Base-by-base conservation (phyloP, 2,329 filamentous ascomycete genomes). In the Nemania sp. region DNA sequence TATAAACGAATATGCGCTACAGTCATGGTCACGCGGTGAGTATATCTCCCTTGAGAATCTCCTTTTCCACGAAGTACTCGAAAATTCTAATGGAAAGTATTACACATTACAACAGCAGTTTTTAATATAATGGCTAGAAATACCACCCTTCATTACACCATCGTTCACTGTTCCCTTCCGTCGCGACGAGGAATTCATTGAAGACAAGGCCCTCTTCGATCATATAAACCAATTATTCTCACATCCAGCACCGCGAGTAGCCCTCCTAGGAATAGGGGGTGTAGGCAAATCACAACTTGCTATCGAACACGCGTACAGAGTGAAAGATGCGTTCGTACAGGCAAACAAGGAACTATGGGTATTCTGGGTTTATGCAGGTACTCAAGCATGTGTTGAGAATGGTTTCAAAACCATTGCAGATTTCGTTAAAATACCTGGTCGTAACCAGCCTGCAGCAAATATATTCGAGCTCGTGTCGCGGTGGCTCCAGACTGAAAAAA, bases 331-430 rank as follows among this genome's bases (percentile, higher is more conserved):
- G 1, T 53, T 49, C 10, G 29, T 1, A 13, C 22, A 52, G 18
- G n/a, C n/a, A 26, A 15, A 29, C 3, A 38, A 66, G 5, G 41
- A 65, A 4, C 59, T 63, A 11, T 79, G 77, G 18, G 68, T 79
- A 0, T 80, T 81, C 53, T 81, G 79, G 79, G 69, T 81, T 0
- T 75, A 80, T 64, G 78, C 77, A 0, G 73, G 69, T 2, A 79
- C 70, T 1, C 35, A 58, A 0, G 76, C 75, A 1, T 74, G 79
- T 0, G 74, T 81, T n/a, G 72, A 77, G 7, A 71, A 81, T 51
- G 72, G 73, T 0, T 81, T 79, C 20, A 22, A 64, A 27, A 55
- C 47, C 0, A 81, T 82, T n/a, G 79, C 79, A 0, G 65, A 77
- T 11, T n/a, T 64, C 1, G 73, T 77, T 41, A 72, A 73, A 0